Percentiles rank a stretch among this genome's conserved stretches.
Evolutionary conservation across 2,329 filamentous ascomycete species (phyloP).

Genomic region (Aspergillaceae sp.): DNA sequence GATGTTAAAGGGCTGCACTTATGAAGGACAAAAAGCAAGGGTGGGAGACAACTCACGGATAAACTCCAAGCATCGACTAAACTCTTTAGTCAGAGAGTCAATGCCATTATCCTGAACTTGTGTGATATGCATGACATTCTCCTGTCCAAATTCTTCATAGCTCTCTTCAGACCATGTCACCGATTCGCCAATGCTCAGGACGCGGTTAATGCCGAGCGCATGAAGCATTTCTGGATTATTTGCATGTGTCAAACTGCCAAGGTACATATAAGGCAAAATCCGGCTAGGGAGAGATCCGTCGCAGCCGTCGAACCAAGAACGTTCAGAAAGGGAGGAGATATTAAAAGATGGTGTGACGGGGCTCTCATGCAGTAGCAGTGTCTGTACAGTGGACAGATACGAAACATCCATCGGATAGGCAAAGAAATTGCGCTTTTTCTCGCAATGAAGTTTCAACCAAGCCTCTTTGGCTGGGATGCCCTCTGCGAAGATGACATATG

Average conservation of each 20-base stretch:
- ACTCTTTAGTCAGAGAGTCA: constrained; percentile 79
- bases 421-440: constrained; percentile 85
- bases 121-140: constrained; percentile 73
- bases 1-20: not conserved
- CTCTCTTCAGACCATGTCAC: constrained; percentile 70
- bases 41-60: constrained; percentile 58
- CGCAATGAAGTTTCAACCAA: constrained; percentile 76
- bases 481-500: constrained; percentile 89
- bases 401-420: constrained; percentile 86
- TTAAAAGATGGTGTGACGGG: constrained; percentile 20
- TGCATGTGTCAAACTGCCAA: constrained; percentile 86
- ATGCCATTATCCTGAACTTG: constrained; percentile 95
- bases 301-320: constrained; percentile 70
- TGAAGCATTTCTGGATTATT: constrained; percentile 81
- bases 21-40: not conserved
- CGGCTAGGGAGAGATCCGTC: constrained; percentile 88
- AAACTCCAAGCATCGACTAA: constrained; percentile 77
- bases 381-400: constrained; percentile 67
- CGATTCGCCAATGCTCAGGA: constrained; percentile 86
- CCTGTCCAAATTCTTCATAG: constrained; percentile 61
- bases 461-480: constrained; percentile 72
- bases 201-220: constrained; percentile 72
- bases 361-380: constrained; percentile 57
- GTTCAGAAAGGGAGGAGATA: constrained; percentile 40
- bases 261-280: constrained; percentile 87